Evolutionary conservation across 148 eudicot genomes (phyloP), one percentile per base, ranked within the genome.

Genomic region (Silene uniflora): DNA sequence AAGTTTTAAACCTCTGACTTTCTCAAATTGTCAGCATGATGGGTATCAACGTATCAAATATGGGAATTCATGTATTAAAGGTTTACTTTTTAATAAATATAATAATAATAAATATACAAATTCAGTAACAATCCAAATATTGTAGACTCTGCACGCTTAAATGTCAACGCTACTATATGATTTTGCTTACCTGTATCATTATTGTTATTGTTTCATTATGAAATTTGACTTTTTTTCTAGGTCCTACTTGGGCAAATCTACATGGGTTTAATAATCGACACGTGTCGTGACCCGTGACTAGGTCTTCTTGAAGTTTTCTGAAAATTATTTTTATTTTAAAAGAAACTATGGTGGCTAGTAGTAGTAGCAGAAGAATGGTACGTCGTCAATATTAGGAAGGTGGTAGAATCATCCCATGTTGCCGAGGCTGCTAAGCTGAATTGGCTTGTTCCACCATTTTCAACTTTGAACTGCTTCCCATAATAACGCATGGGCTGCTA

Each of bases 241-340:
- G 59, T 59, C 47, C 60, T 61, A 66, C 46, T n/a, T 73, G 69
- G 77, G 14, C n/a, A 67, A 68, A 18, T 56, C 71, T 66, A 44
- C 29, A 67, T 47, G 32, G 19, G 32, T 59, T 67, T 61, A 79
- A 56, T 59, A 23, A 73, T 67, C 19, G 32, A 22, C 67, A 74
- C 61, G 77, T 79, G 81, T 77, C 68, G 14, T 58, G 78, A 74
- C 71, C 73, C 68, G 14, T 58, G 78, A 74, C 71, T 11, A 10
- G 73, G 78, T 69, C 82, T 70, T 52, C 71, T 66, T 64, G 44
- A 25, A 35, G n/a, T 25, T 47, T 27, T 72, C 22, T 68, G 70
- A 3, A 0, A 49, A 49, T 49, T 11, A 12, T 49, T 49, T 11
- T 49, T 49, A n/a, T 35, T 35, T 35, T 1, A 35, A 7, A 14